These are phyloP conservation scores for Blastobotrys elegans DNA, from an alignment of 1,139 yeast genomes.

Conservation along the genomic window DNA sequence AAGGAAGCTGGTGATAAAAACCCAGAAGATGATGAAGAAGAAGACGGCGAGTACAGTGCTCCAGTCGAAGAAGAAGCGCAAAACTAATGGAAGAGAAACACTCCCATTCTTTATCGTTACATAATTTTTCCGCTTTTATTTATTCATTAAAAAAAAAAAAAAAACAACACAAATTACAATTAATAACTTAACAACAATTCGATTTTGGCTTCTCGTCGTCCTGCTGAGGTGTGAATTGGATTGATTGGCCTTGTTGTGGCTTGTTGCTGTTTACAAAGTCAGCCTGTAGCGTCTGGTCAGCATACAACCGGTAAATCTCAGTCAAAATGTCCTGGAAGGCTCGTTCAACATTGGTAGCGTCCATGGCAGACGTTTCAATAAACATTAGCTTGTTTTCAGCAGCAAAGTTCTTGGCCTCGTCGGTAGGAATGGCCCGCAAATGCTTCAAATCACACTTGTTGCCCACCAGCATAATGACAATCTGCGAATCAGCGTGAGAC, in stretches of 20 bases:
- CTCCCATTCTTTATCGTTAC: no score
- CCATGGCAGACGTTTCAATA: slow-evolving; percentile 96
- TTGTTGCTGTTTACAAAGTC: slow-evolving; percentile 47
- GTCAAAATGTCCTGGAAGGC: slow-evolving; percentile 90
- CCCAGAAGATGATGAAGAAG: slow-evolving; percentile 28
- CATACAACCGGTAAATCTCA: slow-evolving; percentile 86
- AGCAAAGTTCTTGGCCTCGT: slow-evolving; percentile 94
- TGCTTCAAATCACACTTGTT: slow-evolving; percentile 96
- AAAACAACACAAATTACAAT: background rate
- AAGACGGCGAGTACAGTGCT: slow-evolving; percentile 33
- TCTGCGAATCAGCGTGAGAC: slow-evolving; percentile 96
- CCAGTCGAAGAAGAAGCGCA: slow-evolving; percentile 30
- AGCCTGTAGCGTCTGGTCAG: slow-evolving; percentile 39
- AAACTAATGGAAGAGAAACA: background rate
- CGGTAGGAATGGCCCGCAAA: slow-evolving; percentile 94
- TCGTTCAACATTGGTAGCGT: slow-evolving; percentile 89
- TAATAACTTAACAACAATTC: slow-evolving; percentile 41
- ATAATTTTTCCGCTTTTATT: no score
- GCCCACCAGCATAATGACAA: slow-evolving; percentile 93
- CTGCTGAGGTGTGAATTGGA: slow-evolving; percentile 90
- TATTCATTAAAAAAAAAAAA: background rate
- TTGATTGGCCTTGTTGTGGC: slow-evolving; percentile 73
- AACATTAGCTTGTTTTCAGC: slow-evolving; percentile 85
- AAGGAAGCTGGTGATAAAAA: slow-evolving; percentile 42
- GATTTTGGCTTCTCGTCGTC: slow-evolving; percentile 69